Evolutionary conservation across 805 yeast genomes (phyloP).

Genomic region (Helenozyma rhizophorensis): DNA sequence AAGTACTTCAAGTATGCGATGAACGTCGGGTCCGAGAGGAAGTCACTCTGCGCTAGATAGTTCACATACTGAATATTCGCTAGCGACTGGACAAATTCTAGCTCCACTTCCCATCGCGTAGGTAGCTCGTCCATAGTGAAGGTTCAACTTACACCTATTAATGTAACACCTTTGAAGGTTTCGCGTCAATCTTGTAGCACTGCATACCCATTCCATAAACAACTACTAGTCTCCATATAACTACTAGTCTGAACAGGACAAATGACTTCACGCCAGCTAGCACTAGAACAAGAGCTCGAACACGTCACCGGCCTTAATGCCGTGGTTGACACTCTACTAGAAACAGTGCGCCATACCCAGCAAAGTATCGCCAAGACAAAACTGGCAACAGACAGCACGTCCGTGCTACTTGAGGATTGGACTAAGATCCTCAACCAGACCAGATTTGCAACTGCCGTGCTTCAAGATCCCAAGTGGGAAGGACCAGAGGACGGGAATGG

Average conservation of each 20-base stretch:
- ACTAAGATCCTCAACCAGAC: slow-evolving; percentile 59
- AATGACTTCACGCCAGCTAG: slow-evolving; percentile 13
- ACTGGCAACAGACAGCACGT: slow-evolving; percentile 44
- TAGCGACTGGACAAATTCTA: slow-evolving; percentile 91
- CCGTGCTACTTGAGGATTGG: slow-evolving; percentile 55
- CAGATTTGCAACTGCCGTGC: slow-evolving; percentile 42
- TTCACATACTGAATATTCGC: slow-evolving; percentile 87
- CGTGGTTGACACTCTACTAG: slow-evolving; percentile 26
- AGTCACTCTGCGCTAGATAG: slow-evolving; percentile 79
- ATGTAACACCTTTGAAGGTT: too few species aligned
- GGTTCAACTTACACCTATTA: too few species aligned
- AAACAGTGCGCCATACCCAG: slow-evolving; percentile 24
- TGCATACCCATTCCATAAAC: too few species aligned
- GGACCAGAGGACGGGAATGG: slow-evolving; percentile 19
- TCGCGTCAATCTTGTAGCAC: too few species aligned
- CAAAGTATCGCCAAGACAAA: slow-evolving; percentile 28
- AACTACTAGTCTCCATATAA: too few species aligned
- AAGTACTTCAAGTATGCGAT: slow-evolving; percentile 73
- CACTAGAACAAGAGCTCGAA: slow-evolving; percentile 22
- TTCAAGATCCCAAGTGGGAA: slow-evolving; percentile 15
- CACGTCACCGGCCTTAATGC: slow-evolving; percentile 26
- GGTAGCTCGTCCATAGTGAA: slow-evolving; percentile 43
- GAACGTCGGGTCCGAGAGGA: slow-evolving; percentile 67
- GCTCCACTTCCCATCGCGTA: slow-evolving; percentile 81
- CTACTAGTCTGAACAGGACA: too few species aligned